Evolutionary conservation across 2,329 filamentous ascomycete species (phyloP).

Genomic region (Fusarium miscanthi): DNA sequence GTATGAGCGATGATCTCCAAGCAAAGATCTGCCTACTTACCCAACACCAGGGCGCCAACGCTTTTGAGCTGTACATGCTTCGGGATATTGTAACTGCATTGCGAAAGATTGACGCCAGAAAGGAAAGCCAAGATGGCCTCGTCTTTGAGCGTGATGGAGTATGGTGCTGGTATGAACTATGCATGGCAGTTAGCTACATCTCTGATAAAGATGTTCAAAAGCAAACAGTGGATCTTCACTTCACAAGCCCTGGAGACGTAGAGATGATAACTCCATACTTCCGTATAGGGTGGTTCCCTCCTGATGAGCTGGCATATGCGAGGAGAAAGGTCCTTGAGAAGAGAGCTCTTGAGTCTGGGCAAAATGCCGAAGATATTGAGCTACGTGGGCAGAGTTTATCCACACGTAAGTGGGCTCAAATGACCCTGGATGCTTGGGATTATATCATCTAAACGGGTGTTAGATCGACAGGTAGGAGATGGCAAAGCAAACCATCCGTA

Average conservation of each 20-base stretch:
- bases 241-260: neutral
- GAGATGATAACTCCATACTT: neutral
- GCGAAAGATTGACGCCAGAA: neutral
- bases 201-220: neutral
- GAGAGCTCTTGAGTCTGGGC: neutral
- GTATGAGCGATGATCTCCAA: neutral
- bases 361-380: neutral
- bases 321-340: neutral
- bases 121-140: neutral
- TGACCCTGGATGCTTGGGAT: neutral
- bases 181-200: neutral
- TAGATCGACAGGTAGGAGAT: neutral
- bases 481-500: too few relatives aligned
- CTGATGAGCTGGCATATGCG: accelerated
- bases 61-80: neutral
- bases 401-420: neutral
- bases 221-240: neutral
- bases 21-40: neutral
- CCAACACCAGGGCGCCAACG: neutral
- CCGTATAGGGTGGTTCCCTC: neutral
- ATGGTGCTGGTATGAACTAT: neutral
- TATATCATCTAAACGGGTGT: neutral
- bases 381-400: neutral
- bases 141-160: neutral
- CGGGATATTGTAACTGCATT: neutral